Percentiles rank a stretch among this genome's conserved stretches.
phyloP scores from a whole-genome alignment of 768 basidiomycete genomes.

The Termitomyces sp. region DNA sequence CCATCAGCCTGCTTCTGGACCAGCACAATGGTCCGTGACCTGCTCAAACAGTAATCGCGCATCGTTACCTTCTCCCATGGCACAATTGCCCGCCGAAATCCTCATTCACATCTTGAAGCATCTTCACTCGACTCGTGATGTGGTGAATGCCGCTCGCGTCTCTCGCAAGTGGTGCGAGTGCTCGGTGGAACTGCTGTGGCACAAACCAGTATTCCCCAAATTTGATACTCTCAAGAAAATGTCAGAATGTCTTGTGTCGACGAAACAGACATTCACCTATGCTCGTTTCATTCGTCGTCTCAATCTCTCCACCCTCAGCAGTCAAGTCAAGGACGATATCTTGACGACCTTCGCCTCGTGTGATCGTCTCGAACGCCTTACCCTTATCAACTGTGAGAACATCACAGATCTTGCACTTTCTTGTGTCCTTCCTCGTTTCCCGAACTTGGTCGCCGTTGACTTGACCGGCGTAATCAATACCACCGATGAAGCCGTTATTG shows the following conservation, averaged over 20 bases:
- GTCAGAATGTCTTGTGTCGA: constrained; percentile 61
- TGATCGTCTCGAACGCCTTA: constrained; percentile 82
- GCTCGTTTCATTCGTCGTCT: constrained; percentile 85
- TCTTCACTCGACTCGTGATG: constrained; percentile 69
- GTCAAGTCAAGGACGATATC: constrained; percentile 69
- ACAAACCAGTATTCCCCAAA: constrained; percentile 76
- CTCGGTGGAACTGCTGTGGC: constrained; percentile 93
- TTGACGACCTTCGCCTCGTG: constrained; percentile 72
- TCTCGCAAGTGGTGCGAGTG: constrained; percentile 95
- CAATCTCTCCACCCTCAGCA: constrained; percentile 76
- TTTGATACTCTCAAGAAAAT: constrained; percentile 73
- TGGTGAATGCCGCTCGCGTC: constrained; percentile 74
- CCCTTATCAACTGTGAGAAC: constrained; percentile 73
- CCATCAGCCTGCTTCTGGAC: constrained; percentile 40
- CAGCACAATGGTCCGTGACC: constrained; percentile 62
- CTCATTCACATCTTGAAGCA: constrained; percentile 90
- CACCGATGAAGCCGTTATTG: constrained; percentile 67
- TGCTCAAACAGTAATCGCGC: constrained; percentile 13
- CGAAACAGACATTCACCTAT: constrained; percentile 82
- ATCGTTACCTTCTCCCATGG: constrained; percentile 52
- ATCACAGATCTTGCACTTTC: constrained; percentile 64
- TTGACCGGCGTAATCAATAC: constrained; percentile 69
- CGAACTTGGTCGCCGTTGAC: constrained; percentile 84
- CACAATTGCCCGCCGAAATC: constrained; percentile 82
- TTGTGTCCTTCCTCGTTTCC: constrained; percentile 62